A percentile compares a stretch with the other conserved stretches of the same genome.
Evolutionary conservation across 1,284 basidiomycete species (phyloP).

Genomic region (Abortiporus biennis): DNA sequence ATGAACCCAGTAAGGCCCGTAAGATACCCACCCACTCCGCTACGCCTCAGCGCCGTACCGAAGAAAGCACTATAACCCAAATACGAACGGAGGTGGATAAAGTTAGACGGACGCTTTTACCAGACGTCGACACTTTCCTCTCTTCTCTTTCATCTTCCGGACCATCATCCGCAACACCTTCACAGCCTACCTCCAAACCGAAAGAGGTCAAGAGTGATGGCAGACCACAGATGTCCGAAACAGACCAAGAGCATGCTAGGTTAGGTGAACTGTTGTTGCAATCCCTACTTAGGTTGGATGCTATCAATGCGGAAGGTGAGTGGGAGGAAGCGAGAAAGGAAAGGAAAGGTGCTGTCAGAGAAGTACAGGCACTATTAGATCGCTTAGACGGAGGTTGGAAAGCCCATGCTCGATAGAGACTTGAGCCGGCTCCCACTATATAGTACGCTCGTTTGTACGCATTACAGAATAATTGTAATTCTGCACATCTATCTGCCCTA

Average conservation of each 20-base stretch:
- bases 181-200: conserved; percentile 11
- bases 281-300: conserved; percentile 70
- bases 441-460: no score
- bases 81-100: conserved; percentile 56
- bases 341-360: conserved; percentile 70
- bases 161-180: conserved; percentile 12
- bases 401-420: no score
- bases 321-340: conserved; percentile 69
- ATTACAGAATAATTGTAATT: no score
- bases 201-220: no score
- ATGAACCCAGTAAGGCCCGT: conserved; percentile 18
- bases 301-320: conserved; percentile 56
- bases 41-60: conserved; percentile 31
- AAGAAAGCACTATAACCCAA: conserved; percentile 44
- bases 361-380: conserved; percentile 55
- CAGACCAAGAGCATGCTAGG: conserved; percentile 51
- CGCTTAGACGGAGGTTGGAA: conserved; percentile 47
- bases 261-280: conserved; percentile 73
- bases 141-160: conserved; percentile 24
- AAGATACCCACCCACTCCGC: conserved; percentile 19
- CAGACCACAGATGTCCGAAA: no score
- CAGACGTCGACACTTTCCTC: conserved; percentile 53
- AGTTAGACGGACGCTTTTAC: conserved; percentile 46
- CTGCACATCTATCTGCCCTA: no score
- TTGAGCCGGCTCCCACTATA: no score